Evolutionary conservation across 2,329 filamentous ascomycete genomes (phyloP).

Genomic region (Venturiaceae sp.): DNA sequence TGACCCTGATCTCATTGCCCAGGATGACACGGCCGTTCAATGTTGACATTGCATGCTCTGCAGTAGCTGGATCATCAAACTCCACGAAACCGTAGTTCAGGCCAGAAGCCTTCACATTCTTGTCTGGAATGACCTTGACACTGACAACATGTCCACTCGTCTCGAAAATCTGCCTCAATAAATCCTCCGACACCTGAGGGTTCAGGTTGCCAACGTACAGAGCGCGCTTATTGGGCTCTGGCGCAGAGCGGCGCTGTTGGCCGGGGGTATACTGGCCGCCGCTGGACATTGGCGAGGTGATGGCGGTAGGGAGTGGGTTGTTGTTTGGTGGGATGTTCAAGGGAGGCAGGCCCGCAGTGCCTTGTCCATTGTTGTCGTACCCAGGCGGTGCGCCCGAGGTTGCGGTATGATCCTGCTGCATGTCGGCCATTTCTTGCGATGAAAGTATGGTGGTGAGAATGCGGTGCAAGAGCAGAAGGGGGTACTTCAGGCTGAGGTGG

Average conservation of each 20-base stretch:
- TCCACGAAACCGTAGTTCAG: slow-evolving; percentile 99
- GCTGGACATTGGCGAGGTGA: slow-evolving; percentile 76
- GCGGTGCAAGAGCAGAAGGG: slow-evolving; percentile 41
- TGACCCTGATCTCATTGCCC: slow-evolving; percentile 93
- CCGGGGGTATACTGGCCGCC: slow-evolving; percentile 25
- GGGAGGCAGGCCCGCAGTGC: slow-evolving; percentile 72
- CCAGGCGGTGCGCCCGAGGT: slow-evolving; percentile 59
- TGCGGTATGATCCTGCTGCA: slow-evolving; percentile 15
- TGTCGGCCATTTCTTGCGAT: not conserved
- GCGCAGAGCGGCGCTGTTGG: slow-evolving; percentile 77
- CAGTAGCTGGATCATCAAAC: slow-evolving; percentile 94
- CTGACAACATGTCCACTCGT: slow-evolving; percentile 97
- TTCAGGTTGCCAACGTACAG: slow-evolving; percentile 94
- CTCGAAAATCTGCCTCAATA: slow-evolving; percentile 95
- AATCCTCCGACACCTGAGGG: slow-evolving; percentile 89
- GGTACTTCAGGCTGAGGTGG: not conserved
- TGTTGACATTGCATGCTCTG: slow-evolving; percentile 94
- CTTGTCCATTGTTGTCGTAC: slow-evolving; percentile 67
- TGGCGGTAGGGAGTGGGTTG: slow-evolving; percentile 87
- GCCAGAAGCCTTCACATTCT: slow-evolving; percentile 72
- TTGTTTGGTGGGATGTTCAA: slow-evolving; percentile 89
- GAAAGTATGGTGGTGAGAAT: slow-evolving; percentile 58
- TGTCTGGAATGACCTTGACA: slow-evolving; percentile 99
- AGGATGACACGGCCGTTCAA: slow-evolving; percentile 93
- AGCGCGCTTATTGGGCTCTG: slow-evolving; percentile 96